Base-by-base conservation (phyloP, 2,329 filamentous ascomycete genomes). In the Cytospora piceicola region DNA sequence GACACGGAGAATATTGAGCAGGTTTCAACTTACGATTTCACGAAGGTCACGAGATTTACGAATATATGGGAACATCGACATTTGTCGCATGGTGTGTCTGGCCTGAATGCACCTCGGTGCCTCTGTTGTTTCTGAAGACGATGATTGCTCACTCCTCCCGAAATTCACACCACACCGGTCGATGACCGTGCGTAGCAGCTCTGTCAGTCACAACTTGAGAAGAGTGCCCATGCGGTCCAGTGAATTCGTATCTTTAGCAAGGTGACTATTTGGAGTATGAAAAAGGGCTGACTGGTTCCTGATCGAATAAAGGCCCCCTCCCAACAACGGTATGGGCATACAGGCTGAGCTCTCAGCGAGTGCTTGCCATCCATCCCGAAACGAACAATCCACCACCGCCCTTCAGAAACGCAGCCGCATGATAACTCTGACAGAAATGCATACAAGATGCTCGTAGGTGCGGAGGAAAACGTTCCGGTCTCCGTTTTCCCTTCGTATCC, bases 1-100 rank as follows among this genome's bases (percentile, higher is more conserved):
- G n/a, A 14, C 12, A n/a, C 22, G 39, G 20, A 22, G n/a, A 49
- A 49, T 2, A 20, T 24, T 11, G n/a, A 24, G n/a, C 17, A 49
- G 42, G 9, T 22, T 51, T 34, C 39, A 49, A n/a, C 61, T 63
- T 57, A 63, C 17, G 61, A 63, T 12, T 49, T 46, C 22, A 49
- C n/a, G 42, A 22, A 49, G 42, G n/a, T n/a, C 24, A 49, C 17
- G 42, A 49, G 42, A 22, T 9, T n/a, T 46, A 49, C n/a, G 42
- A 49, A 49, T n/a, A 49, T 22, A 49, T 22, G 42, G 42, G 42
- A 49, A 49, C n/a, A 9, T 49, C 4, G 11, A 22, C 5, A 49
- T 49, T 12, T 24, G 42, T 49, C 24, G 4, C 42, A 46, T 46
- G 4, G 5, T 4, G n/a, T 49, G 20, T 24, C n/a, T 49, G n/a